A percentile compares a stretch with the other conserved stretches of the same genome.
These are phyloP conservation scores for Fusarium sp. DNA, from an alignment of 2,329 filamentous ascomycete genomes.

Conservation along the genomic window DNA sequence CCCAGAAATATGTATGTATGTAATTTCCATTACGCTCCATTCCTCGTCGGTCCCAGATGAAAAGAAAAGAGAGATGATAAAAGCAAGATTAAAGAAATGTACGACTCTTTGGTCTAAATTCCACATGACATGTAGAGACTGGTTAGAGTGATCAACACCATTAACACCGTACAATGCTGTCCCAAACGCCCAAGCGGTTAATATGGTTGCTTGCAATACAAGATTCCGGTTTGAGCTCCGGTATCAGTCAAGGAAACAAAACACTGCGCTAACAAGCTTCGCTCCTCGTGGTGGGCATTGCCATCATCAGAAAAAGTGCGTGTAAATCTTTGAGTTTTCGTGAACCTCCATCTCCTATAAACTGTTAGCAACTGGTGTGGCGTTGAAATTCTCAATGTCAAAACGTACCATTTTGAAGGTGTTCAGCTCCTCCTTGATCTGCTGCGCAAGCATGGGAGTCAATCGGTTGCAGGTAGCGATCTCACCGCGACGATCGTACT, in stretches of 20 bases:
- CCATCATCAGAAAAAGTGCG: slow-evolving; percentile 93
- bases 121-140: slow-evolving; percentile 52
- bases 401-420: slow-evolving; percentile 88
- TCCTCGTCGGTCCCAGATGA: slow-evolving; percentile 28
- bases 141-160: slow-evolving; percentile 61
- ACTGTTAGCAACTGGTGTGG: slow-evolving; percentile 52
- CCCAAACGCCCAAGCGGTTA: slow-evolving; percentile 64
- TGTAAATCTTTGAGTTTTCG: slow-evolving; percentile 98
- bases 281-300: slow-evolving; percentile 41
- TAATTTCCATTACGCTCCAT: slow-evolving; percentile 29
- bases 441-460: slow-evolving; percentile 95
- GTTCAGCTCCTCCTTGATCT: slow-evolving; percentile 99
- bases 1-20: slow-evolving; percentile 30
- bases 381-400: neutral
- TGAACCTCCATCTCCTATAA: slow-evolving; percentile 98
- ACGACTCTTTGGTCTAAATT: slow-evolving; percentile 53
- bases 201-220: slow-evolving; percentile 64
- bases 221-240: slow-evolving; percentile 51
- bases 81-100: slow-evolving; percentile 53
- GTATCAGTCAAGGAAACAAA: slow-evolving; percentile 45
- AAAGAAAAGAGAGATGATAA: slow-evolving; percentile 44
- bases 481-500: slow-evolving; percentile 96
- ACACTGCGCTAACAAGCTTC: slow-evolving; percentile 41
- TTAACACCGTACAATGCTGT: slow-evolving; percentile 70
- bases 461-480: slow-evolving; percentile 98